Evolutionary conservation across 1,284 basidiomycete genomes (phyloP).

Genomic region (Trichosporon inkin): DNA sequence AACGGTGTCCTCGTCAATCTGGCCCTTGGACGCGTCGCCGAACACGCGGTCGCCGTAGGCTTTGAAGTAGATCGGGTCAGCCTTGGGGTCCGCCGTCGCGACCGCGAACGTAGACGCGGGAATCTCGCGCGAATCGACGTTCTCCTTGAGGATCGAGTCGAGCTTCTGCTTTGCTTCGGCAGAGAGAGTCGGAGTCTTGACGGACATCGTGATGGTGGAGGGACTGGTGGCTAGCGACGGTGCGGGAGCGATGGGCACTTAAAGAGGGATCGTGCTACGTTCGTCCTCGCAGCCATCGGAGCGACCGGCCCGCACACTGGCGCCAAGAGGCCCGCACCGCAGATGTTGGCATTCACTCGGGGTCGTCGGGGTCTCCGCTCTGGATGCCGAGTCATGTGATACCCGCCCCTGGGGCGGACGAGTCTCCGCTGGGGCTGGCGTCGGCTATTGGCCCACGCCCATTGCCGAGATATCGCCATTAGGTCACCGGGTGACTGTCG

Average conservation of each 20-base stretch:
- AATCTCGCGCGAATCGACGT: slow-evolving; percentile 22
- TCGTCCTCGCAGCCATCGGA: neutral
- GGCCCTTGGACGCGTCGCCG: slow-evolving; percentile 27
- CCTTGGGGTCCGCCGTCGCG: slow-evolving; percentile 21
- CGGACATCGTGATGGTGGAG: slow-evolving; percentile 2
- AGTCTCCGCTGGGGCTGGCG: too few relatives aligned
- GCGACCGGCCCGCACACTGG: neutral
- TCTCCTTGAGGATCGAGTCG: slow-evolving; percentile 25
- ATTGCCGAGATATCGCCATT: too few relatives aligned
- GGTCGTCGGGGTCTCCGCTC: too few relatives aligned
- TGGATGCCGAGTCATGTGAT: too few relatives aligned
- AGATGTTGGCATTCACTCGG: too few relatives aligned
- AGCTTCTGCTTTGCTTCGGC: slow-evolving; percentile 25
- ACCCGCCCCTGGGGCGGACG: too few relatives aligned
- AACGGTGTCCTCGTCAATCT: slow-evolving; percentile 34
- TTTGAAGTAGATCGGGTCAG: slow-evolving; percentile 27
- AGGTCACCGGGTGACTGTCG: too few relatives aligned
- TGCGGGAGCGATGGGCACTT: neutral
- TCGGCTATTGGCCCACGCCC: too few relatives aligned
- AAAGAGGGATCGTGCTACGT: neutral
- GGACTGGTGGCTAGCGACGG: neutral
- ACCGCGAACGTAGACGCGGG: slow-evolving; percentile 36
- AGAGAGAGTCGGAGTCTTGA: slow-evolving; percentile 10
- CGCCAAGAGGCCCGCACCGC: too few relatives aligned
- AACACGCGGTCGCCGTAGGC: slow-evolving; percentile 31